Conservation (phyloP, 1,284 basidiomycete species). For the Rhodotorula glutinis region DNA sequence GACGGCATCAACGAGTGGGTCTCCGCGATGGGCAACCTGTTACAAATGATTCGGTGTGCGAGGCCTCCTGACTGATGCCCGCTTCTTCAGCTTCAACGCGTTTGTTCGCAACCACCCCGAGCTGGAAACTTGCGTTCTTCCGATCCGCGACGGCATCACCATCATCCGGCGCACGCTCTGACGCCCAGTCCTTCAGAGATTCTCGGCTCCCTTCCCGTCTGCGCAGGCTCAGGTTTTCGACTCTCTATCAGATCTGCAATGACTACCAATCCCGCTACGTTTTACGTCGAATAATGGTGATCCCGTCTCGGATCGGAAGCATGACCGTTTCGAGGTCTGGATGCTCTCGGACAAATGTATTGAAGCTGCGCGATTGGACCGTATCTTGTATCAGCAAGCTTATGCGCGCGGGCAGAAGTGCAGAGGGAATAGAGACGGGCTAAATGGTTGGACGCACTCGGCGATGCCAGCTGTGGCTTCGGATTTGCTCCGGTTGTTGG, state of each 20-base stretch:
- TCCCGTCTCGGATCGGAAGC: conserved; percentile 47
- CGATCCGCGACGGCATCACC: conserved; percentile 47
- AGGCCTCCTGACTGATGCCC: no score
- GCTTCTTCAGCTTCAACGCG: conserved; percentile 42
- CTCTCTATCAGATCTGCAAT: no score
- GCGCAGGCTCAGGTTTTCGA: no score
- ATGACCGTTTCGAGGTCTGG: conserved; percentile 42
- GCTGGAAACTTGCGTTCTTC: conserved; percentile 44
- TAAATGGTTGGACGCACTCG: conserved; percentile 3
- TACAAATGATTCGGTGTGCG: no score
- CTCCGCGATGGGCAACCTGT: no score
- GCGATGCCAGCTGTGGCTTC: conserved; percentile 13
- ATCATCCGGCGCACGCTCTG: conserved; percentile 38
- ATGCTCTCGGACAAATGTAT: conserved; percentile 43
- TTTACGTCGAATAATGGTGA: conserved; percentile 43
- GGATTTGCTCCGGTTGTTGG: conserved; percentile 1
- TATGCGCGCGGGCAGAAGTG: background rate
- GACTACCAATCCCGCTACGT: no score
- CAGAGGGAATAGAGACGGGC: no score
- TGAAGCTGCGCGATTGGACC: no score
- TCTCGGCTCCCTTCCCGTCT: no score
- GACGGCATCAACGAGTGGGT: conserved; percentile 18
- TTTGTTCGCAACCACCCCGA: conserved; percentile 43
- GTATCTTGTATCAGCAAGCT: no score
- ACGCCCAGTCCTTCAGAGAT: no score